Base-by-base conservation (phyloP, 2,329 filamentous ascomycete genomes). In the Camptophora hylomeconis region DNA sequence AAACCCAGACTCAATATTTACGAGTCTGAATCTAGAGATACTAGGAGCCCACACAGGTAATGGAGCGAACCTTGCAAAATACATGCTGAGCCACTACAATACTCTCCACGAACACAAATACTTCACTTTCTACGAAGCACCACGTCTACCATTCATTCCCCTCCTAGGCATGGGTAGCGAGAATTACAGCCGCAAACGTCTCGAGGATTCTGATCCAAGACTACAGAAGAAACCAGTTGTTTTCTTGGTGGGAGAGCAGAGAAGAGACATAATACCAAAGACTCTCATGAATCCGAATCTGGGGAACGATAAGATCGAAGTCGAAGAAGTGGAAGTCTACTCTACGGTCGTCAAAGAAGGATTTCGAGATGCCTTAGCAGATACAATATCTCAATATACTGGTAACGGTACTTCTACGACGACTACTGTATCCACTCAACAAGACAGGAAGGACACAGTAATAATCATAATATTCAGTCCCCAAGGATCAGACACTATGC, bases 181-280 rank as follows among this genome's bases (percentile, higher is more conserved):
- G 5, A 28, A 37, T 11, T 32, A 35, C 12, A 19, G 30, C 8
- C 23, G 24, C 7, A 19, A 30, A 14, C 12, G n/a, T 12, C 16
- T 32, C 4, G 33, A 37, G 8, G 18, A 31, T 2, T 12, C 42
- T 16, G 35, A 32, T 29, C 26, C 31, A 26, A 12, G 20, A 14
- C 30, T 26, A 26, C 19, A 45, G 14, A 46, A 56, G 27, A 67
- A 63, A 1, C 68, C 78, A 0, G 52, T 95, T 4, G 58, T 95
- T 1, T 98, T 95, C 51, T 67, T 92, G 9, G 84, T 92, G 0
- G 89, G 89, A 12, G 87, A 94, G 50, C 80, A 86, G 49, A 70
- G 84, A 31, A 64, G 89, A 24, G 89, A 95, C 50, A 73, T 93
- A 40, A 93, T 98, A 39, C 86, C 89, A 2, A 80, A 70, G 44